A percentile compares a stretch with the other conserved stretches of the same genome.
These are phyloP conservation scores for Lithospermum erythrorhizon DNA, from an alignment of 257 asterid species.

Conservation along the genomic window DNA sequence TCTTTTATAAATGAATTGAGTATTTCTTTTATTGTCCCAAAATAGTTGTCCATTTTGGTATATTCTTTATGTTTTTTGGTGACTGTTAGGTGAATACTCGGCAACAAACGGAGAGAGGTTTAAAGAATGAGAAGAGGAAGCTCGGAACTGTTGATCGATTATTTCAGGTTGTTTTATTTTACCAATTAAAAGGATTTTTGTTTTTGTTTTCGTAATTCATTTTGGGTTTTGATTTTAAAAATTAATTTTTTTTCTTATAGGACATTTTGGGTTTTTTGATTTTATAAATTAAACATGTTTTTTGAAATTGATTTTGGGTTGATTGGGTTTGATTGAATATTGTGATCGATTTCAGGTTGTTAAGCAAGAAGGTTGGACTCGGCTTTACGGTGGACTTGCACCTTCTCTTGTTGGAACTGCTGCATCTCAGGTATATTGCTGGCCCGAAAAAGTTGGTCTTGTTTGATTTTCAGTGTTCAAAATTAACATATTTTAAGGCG, in stretches of 20 bases:
- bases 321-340: neutral
- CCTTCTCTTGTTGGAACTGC: constrained; percentile 95
- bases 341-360: constrained; percentile 44
- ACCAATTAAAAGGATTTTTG: neutral
- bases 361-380: constrained; percentile 85
- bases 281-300: neutral
- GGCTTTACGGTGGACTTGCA: constrained; percentile 77
- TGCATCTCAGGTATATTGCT: constrained; percentile 57
- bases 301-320: neutral
- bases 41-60: too few relatives aligned
- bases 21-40: too few relatives aligned
- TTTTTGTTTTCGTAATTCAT: too few relatives aligned
- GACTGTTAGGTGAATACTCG: constrained; percentile 72
- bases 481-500: too few relatives aligned
- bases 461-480: constrained; percentile 1
- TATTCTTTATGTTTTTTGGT: constrained; percentile 5
- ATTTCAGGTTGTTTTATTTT: constrained; percentile 37
- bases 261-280: too few relatives aligned
- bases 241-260: too few relatives aligned
- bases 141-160: constrained; percentile 56
- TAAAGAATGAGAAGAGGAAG: constrained; percentile 51
- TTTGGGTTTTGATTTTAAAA: constrained; percentile 5
- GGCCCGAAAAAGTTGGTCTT: too few relatives aligned
- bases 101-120: constrained; percentile 82
- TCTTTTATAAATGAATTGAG: too few relatives aligned